Evolutionary conservation across 345 rosid genomes (phyloP).

Genomic region (Punica granatum): DNA sequence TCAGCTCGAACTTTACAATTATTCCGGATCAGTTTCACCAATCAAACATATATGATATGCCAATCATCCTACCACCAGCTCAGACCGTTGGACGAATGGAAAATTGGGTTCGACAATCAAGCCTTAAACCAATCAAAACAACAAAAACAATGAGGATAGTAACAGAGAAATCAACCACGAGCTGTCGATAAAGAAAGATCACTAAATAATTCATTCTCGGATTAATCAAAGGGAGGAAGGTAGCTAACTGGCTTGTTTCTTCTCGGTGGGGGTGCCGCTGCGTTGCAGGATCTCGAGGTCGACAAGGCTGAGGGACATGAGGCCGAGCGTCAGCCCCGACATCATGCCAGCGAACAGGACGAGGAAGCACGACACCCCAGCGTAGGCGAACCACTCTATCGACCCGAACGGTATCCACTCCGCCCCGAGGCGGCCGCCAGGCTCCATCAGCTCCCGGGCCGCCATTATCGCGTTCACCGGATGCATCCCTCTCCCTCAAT

Average conservation of each 20-base stretch:
- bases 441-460: conserved; percentile 23
- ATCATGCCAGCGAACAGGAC: conserved; percentile 93
- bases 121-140: neutral
- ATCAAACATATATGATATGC: too few relatives aligned
- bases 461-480: conserved; percentile 53
- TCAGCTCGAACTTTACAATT: neutral
- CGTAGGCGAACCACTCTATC: conserved; percentile 49
- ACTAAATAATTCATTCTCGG: neutral
- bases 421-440: conserved; percentile 19
- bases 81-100: neutral
- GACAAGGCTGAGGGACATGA: conserved; percentile 93
- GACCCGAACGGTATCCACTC: conserved; percentile 61
- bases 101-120: neutral
- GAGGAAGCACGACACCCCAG: conserved; percentile 61
- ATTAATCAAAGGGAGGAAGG: neutral
- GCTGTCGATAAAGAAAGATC: neutral
- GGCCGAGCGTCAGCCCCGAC: conserved; percentile 95
- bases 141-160: neutral
- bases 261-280: conserved; percentile 77
- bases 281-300: conserved; percentile 96
- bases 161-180: neutral
- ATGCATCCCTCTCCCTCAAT: conserved; percentile 29
- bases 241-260: conserved; percentile 74
- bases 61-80: too few relatives aligned
- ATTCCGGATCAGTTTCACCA: neutral